phyloP scores from a whole-genome alignment of 352 stramenopile genomes.

The Pythium insidiosum region DNA sequence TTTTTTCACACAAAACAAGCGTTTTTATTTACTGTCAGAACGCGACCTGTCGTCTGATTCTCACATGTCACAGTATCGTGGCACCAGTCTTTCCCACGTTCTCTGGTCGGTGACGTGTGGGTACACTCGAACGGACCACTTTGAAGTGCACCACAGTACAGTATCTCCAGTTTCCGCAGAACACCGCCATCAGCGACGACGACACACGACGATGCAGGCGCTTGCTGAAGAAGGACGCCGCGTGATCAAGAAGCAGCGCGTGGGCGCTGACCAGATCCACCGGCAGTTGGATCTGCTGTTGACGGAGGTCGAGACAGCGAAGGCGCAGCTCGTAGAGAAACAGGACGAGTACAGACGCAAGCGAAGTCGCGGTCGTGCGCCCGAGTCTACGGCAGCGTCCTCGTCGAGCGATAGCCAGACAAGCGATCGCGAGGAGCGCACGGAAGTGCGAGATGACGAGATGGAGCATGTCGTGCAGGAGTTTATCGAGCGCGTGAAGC shows the following conservation, averaged over 20 bases:
- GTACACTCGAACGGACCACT: too few relatives aligned
- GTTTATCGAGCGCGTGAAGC: constrained; percentile 52
- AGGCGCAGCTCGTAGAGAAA: constrained; percentile 44
- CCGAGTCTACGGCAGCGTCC: constrained; percentile 7
- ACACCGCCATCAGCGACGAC: too few relatives aligned
- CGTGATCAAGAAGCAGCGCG: constrained; percentile 66
- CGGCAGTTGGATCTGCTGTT: constrained; percentile 54
- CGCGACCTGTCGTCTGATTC: too few relatives aligned
- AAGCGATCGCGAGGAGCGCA: constrained; percentile 3
- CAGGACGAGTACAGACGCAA: constrained; percentile 57
- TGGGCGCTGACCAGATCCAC: constrained; percentile 52
- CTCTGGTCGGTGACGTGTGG: too few relatives aligned
- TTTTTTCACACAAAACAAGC: too few relatives aligned
- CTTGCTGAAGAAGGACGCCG: constrained; percentile 49
- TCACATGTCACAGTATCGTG: too few relatives aligned
- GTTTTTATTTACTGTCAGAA: too few relatives aligned
- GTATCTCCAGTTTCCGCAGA: too few relatives aligned
- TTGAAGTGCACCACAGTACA: too few relatives aligned
- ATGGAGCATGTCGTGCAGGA: constrained; percentile 57
- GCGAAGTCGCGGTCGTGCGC: constrained; percentile 22
- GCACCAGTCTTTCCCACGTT: too few relatives aligned
- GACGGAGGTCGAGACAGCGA: constrained; percentile 45
- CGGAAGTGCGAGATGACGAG: constrained; percentile 50
- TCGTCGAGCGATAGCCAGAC: constrained; percentile 10
- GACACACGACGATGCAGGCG: constrained; percentile 40